A percentile compares a stretch with the other conserved stretches of the same genome.
Evolutionary conservation across 805 yeast genomes (phyloP).

Genomic region (Kuraishia hungarica): DNA sequence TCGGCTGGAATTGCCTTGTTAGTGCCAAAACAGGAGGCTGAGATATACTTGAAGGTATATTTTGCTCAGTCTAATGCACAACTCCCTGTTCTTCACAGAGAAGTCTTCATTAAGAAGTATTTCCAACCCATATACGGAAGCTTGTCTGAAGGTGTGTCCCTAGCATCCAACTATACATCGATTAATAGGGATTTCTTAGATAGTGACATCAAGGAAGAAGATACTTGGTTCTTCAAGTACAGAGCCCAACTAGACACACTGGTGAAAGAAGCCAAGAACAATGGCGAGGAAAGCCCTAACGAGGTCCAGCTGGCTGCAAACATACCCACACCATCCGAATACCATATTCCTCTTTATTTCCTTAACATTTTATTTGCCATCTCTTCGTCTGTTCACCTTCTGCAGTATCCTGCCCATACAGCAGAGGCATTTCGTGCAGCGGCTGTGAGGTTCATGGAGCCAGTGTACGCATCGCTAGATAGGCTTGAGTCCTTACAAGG

Average conservation of each 20-base stretch:
- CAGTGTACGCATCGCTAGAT: slow-evolving; percentile 48
- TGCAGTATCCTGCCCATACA: slow-evolving; percentile 54
- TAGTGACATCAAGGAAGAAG: slow-evolving; percentile 19
- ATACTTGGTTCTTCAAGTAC: slow-evolving; percentile 40
- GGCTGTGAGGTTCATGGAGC: slow-evolving; percentile 50
- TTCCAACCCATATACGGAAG: slow-evolving; percentile 79
- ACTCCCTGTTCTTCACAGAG: slow-evolving; percentile 77
- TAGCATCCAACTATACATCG: slow-evolving; percentile 51
- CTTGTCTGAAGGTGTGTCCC: slow-evolving; percentile 39
- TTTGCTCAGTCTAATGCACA: slow-evolving; percentile 81
- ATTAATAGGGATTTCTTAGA: slow-evolving; percentile 26
- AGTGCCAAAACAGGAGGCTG: slow-evolving; percentile 67
- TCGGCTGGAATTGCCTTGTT: slow-evolving; percentile 36
- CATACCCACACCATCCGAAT: slow-evolving; percentile 36
- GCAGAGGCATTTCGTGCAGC: slow-evolving; percentile 66
- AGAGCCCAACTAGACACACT: slow-evolving; percentile 23
- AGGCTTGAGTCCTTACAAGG: slow-evolving; percentile 70
- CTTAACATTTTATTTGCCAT: slow-evolving; percentile 74
- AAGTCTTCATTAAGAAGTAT: slow-evolving; percentile 54
- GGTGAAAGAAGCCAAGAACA: slow-evolving; percentile 8
- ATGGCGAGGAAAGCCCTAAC: slow-evolving; percentile 14
- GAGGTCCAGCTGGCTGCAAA: slow-evolving; percentile 25
- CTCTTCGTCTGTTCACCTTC: slow-evolving; percentile 64
- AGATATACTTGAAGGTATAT: slow-evolving; percentile 50
- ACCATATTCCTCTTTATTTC: slow-evolving; percentile 54